Base-by-base conservation (phyloP, 2,329 filamentous ascomycete genomes). In the Helotiales sp. region DNA sequence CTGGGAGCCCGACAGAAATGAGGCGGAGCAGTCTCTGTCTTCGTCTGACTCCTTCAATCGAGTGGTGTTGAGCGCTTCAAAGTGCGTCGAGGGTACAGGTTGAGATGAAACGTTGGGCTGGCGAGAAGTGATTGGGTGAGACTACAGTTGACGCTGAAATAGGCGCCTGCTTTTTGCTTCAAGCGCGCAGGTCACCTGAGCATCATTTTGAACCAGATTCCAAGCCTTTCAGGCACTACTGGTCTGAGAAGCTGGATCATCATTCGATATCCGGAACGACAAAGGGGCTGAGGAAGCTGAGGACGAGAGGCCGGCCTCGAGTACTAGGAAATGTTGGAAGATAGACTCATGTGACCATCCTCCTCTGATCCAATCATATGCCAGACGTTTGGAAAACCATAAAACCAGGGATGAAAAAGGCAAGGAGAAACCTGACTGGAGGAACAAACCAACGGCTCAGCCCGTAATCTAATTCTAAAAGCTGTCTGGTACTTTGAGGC, bases 51-150 rank as follows among this genome's bases (percentile, higher is more conserved):
- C 62, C 66, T 52, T 58, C 34, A 37, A 71, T 64, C 37, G 70
- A 75, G 69, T 73, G 72, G 61, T 70, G 67, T 64, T 52, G 73
- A 71, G 72, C 73, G 74, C 71, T 60, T 34, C 40, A 55, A 64
- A 64, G 37, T 68, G 66, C 57, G 65, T 67, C 57, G 64, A 55
- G 60, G 60, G 49, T 49, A 57, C 32, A 57, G 20, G 20, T 40
- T 26, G 49, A 55, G 61, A 61, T 52, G 60, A 52, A 59, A 61
- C 59, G 26, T 15, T 37, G n/a, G 43, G 20, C 43, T 22, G 28
- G 59, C 11, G 37, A 6, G 30, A 28, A 37, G 49, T 45, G 59
- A 66, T 66, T 66, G 64, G 64, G 5, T 58, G 50, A 57, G 54
- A 20, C 32, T n/a, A 57, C 5, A 30, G 40, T 40, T 57, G 54